These are phyloP conservation scores for Yamadazyma trypodendri DNA, from an alignment of 1,139 yeast genomes.

Conservation along the genomic window DNA sequence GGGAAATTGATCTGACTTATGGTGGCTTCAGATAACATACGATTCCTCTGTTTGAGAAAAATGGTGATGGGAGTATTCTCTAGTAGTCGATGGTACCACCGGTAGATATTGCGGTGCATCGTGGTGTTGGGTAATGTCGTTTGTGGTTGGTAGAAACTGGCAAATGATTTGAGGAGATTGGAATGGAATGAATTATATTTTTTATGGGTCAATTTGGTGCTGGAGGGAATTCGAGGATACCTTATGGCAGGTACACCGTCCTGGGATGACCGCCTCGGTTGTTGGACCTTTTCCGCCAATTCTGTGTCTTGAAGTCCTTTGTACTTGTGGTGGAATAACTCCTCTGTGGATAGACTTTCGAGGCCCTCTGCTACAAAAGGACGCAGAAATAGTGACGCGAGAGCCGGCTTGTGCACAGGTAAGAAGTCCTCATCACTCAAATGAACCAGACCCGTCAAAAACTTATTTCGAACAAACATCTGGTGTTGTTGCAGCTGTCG, in stretches of 20 bases:
- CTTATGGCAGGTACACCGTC: too few species aligned
- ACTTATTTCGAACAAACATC: slow-evolving; percentile 6
- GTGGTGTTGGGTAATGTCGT: slow-evolving; percentile 7
- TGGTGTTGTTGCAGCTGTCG: background rate
- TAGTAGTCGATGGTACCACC: slow-evolving; percentile 31
- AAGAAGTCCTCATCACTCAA: slow-evolving; percentile 8
- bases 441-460: background rate
- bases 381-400: slow-evolving; percentile 9
- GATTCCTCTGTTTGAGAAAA: slow-evolving; percentile 28
- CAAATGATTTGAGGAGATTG: slow-evolving; percentile 12
- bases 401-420: slow-evolving; percentile 4
- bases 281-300: too few species aligned
- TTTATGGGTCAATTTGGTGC: slow-evolving; percentile 1
- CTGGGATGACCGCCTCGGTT: slow-evolving; percentile 1
- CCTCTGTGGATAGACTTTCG: slow-evolving; percentile 9
- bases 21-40: slow-evolving; percentile 29
- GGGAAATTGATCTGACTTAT: slow-evolving; percentile 28
- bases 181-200: slow-evolving; percentile 9
- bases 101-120: slow-evolving; percentile 19
- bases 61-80: slow-evolving; percentile 33
- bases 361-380: slow-evolving; percentile 7
- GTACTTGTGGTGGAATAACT: slow-evolving; percentile 10
- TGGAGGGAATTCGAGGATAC: slow-evolving; percentile 4
- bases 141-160: slow-evolving; percentile 12
- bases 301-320: too few species aligned